Base-by-base conservation (phyloP, 2,329 filamentous ascomycete species). In the Beauveria scarabaeidicola region DNA sequence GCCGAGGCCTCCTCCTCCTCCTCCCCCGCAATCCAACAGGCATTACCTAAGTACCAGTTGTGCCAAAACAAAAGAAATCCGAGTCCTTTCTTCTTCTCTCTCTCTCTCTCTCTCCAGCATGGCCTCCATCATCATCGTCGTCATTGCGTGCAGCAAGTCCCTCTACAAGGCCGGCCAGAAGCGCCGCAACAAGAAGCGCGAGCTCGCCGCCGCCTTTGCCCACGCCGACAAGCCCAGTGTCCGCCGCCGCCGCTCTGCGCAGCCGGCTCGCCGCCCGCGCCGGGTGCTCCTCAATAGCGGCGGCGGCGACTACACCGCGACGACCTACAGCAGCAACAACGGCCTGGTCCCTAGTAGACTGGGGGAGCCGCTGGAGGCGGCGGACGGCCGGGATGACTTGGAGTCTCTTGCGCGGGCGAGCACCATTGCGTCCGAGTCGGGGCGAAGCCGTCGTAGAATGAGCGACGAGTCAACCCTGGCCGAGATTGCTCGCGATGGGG, bases 71-170 rank as follows among this genome's bases (percentile, higher is more conserved):
- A 32, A 32, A 5, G 10, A 32, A 32, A 32, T 46, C 21, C 21
- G 41, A 17, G 2, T n/a, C n/a, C n/a, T 40, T 13, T 41, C 41
- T 44, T 23, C 8, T n/a, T 23, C 5, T 44, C 41, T 44, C 10
- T 10, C 13, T 38, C 32, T 4, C 29, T 11, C 13, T 8, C 13
- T 11, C n/a, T 10, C 40, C 47, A 32, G 29, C 17, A 61, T 61
- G 59, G 59, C 59, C 5, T 61, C 59, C 32, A n/a, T 61, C 19
- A 46, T 61, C 50, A 61, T 61, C 32, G 41, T 55, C 40, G 54
- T 48, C 25, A 55, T 58, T 23, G 53, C 53, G 2, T 61, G 59
- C 50, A 55, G 54, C 54, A 52, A 57, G 19, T 52, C 46, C 13
- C 54, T 61, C 25, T 61, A 61, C 59, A 58, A 58, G 44, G 47